Base-by-base conservation (phyloP, 495 filamentous ascomycete species). In the Talaromyces borbonicus region DNA sequence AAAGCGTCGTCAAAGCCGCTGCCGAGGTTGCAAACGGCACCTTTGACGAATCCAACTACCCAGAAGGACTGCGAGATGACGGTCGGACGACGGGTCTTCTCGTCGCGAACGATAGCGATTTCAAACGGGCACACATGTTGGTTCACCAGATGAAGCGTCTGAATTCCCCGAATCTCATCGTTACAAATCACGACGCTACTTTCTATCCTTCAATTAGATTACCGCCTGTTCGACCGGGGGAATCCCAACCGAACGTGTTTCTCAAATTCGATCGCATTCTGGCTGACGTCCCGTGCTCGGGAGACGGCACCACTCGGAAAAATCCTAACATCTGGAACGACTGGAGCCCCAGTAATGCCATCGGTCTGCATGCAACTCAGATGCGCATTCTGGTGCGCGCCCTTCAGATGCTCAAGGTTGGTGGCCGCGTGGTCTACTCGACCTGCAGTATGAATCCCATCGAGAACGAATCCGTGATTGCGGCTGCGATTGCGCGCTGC, bases 391-490 rank as follows among this genome's bases (percentile, higher is more conserved):
- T 97, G 42, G 83, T 95, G 42, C 85, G 93, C 45, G 89, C 89
- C 15, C 69, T 98, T 39, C 93, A 98, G 66, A 90, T 98, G 86
- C 72, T 97, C 16, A 97, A 96, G 65, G 84, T 86, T 32, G 92
- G 92, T 25, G 92, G 92, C 48, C 78, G 87, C 37, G 83, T 96
- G 7, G 89, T 97, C 22, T 98, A 97, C 67, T 96, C 90, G 5
- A 97, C 92, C 12, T 98, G 92, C 70, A 93, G 87, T 62, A 84
- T 98, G 84, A 98, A 96, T 63, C 90, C 92, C 0, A 74, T 97
- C 18, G 92, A 98, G 62, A 94, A 98, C 57, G 92, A 98, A 68
- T 84, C 93, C n/a, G 88, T 97, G 16, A 66, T 98, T 47, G 74
- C 84, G 2, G 70, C 66, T 40, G 90, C 93, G 3, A 94, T 97